Base-by-base conservation (phyloP, 495 filamentous ascomycete species). In the Aspergillus biplanus region DNA sequence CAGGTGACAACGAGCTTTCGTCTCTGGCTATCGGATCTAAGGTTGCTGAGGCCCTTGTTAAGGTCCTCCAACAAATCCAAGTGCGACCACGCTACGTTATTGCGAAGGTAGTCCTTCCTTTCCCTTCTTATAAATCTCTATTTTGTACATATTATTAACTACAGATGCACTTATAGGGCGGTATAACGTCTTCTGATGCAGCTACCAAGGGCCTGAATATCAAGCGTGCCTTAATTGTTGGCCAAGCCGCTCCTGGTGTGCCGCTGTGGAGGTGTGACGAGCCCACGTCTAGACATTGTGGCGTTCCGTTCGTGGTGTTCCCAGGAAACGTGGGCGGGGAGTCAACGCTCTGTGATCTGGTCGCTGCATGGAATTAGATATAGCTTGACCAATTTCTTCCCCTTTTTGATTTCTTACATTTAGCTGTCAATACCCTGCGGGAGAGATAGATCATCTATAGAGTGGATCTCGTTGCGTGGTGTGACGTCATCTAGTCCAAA, bases 281-380 rank as follows among this genome's bases (percentile, higher is more conserved):
- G 70, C 61, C 65, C 46, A 79, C 75, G 0, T 80, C 77, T 46
- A 72, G 78, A 55, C 76, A 80, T 69, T 71, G 71, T 0, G 78
- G 77, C 31, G 73, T 84, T 21, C 81, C 81, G 13, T 84, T 77
- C 68, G 80, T 84, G 12, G 82, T 85, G 0, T 86, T 86, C 56
- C 83, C 83, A n/a, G 83, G 82, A 11, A 86, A 86, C 72, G 83
- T 85, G 12, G 83, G 83, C 31, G 75, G 74, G 7, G 82, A 84
- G 57, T 67, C 71, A 58, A 82, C 82, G 31, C 64, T 80, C n/a
- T 73, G 71, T 67, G 71, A 76, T 5, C 33, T 80, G 44, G 77
- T 78, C 16, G 73, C 70, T 52, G 71, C 67, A 1, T 80, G 77
- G 77, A 68, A 66, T 56, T 79, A 54, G 65, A 56, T 48, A 27